Evolutionary conservation across 164 flowering plant species (phyloP).

Genomic region (Piper longum): DNA sequence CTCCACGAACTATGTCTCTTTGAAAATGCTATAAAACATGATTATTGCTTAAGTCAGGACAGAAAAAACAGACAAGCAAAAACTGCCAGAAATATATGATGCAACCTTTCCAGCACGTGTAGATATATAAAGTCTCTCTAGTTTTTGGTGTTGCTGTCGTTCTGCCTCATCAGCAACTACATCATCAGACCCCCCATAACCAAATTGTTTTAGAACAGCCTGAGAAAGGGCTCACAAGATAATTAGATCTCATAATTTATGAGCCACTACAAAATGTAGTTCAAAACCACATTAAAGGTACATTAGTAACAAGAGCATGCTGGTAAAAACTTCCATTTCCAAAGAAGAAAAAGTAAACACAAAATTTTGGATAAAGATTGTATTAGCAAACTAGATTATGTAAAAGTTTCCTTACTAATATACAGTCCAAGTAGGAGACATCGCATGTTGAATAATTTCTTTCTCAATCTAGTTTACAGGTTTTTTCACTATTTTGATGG

Average conservation of each 20-base stretch:
- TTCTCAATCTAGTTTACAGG: too few species aligned
- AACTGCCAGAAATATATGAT: neutral
- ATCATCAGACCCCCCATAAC: slow-evolving; percentile 62
- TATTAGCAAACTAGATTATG: too few species aligned
- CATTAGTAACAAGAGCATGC: neutral
- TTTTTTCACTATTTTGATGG: too few species aligned
- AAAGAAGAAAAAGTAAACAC: neutral
- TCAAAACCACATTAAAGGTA: neutral
- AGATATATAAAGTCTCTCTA: slow-evolving; percentile 78
- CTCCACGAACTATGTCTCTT: slow-evolving; percentile 84
- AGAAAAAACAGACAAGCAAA: neutral
- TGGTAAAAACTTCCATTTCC: neutral
- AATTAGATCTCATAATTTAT: neutral
- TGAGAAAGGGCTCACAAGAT: slow-evolving; percentile 9
- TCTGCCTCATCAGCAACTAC: slow-evolving; percentile 49
- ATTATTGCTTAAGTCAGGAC: neutral
- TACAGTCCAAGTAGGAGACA: too few species aligned
- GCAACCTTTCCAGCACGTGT: slow-evolving; percentile 85
- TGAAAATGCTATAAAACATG: slow-evolving; percentile 56
- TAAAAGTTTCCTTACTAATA: too few species aligned
- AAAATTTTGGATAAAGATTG: neutral
- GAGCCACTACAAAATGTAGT: neutral
- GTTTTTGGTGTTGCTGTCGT: slow-evolving; percentile 62
- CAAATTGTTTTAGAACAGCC: slow-evolving; percentile 86
- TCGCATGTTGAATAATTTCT: too few species aligned